Evolutionary conservation across 768 basidiomycete genomes (phyloP).

Genomic region (Lactarius akahatsu): DNA sequence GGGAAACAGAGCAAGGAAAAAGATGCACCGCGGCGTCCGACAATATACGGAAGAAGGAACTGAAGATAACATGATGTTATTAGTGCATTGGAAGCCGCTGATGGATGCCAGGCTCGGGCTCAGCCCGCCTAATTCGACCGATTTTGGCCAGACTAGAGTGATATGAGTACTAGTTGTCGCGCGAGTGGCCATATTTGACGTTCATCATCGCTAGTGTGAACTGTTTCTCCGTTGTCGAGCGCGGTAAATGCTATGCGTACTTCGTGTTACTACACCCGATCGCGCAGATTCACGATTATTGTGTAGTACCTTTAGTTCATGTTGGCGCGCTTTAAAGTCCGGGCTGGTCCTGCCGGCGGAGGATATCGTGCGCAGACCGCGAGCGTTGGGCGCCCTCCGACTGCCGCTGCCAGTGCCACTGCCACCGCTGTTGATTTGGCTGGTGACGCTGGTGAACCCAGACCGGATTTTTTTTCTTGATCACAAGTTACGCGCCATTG

Average conservation of each 20-base stretch:
- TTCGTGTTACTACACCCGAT: neutral
- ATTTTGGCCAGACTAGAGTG: too few relatives aligned
- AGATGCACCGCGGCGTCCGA: too few relatives aligned
- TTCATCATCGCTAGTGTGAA: too few relatives aligned
- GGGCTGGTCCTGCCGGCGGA: constrained; percentile 20
- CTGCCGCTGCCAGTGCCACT: constrained; percentile 20
- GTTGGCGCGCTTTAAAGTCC: constrained; percentile 31
- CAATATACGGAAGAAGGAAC: too few relatives aligned
- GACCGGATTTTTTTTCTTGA: neutral
- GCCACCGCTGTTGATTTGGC: constrained; percentile 21
- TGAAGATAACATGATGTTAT: too few relatives aligned
- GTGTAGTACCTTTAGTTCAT: constrained; percentile 30
- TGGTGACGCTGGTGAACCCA: constrained; percentile 4
- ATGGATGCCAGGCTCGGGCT: too few relatives aligned
- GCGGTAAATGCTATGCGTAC: neutral
- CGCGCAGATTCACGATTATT: neutral
- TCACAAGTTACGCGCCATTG: neutral
- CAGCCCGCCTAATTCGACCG: too few relatives aligned
- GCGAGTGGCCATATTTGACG: too few relatives aligned
- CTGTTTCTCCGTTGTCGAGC: too few relatives aligned
- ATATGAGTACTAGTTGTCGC: too few relatives aligned
- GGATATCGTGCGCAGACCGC: constrained; percentile 15
- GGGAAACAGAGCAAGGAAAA: too few relatives aligned
- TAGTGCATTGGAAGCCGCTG: too few relatives aligned
- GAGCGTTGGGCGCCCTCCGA: constrained; percentile 24